These are phyloP conservation scores for Phlyctochytrium bullatum DNA, from an alignment of 192 early-diverging fungal genomes.

Conservation along the genomic window DNA sequence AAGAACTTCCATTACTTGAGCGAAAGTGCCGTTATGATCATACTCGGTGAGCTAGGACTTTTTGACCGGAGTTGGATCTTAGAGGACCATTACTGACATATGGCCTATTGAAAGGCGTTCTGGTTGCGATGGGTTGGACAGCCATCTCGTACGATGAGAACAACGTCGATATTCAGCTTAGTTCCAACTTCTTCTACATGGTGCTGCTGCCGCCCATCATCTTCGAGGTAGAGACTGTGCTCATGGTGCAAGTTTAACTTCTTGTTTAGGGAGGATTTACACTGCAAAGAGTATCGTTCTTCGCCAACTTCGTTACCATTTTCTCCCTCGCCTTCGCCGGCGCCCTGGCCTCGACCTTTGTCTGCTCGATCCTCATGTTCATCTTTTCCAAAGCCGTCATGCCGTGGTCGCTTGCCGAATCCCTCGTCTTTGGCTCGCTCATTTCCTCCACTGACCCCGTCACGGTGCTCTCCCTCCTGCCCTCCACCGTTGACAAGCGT, in stretches of 20 bases:
- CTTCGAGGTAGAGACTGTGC: constrained; percentile 44
- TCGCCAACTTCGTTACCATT: constrained; percentile 53
- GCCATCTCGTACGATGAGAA: constrained; percentile 42
- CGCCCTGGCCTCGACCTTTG: constrained; percentile 56
- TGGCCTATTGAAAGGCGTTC: too few relatives aligned
- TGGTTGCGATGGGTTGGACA: constrained; percentile 50
- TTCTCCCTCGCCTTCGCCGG: constrained; percentile 53
- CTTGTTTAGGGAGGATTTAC: constrained; percentile 48
- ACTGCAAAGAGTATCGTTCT: constrained; percentile 51
- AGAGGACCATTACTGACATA: constrained; percentile 14
- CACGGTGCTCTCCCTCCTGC: constrained; percentile 58
- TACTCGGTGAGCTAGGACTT: constrained; percentile 55
- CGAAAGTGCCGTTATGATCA: constrained; percentile 51
- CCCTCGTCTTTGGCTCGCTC: constrained; percentile 57
- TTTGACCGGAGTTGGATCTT: too few relatives aligned
- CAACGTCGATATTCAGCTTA: constrained; percentile 50
- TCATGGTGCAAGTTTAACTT: not conserved
- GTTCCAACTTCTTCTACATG: constrained; percentile 59
- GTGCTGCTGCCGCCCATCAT: constrained; percentile 62
- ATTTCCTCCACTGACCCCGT: constrained; percentile 64
- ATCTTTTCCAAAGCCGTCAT: constrained; percentile 46
- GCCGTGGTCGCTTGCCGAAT: constrained; percentile 52
- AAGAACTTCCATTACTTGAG: constrained; percentile 56
- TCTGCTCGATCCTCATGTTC: constrained; percentile 57
- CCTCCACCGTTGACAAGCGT: constrained; percentile 46